These are phyloP conservation scores for Leptodontidium sp. DNA, from an alignment of 2,329 filamentous ascomycete species.

Conservation along the genomic window DNA sequence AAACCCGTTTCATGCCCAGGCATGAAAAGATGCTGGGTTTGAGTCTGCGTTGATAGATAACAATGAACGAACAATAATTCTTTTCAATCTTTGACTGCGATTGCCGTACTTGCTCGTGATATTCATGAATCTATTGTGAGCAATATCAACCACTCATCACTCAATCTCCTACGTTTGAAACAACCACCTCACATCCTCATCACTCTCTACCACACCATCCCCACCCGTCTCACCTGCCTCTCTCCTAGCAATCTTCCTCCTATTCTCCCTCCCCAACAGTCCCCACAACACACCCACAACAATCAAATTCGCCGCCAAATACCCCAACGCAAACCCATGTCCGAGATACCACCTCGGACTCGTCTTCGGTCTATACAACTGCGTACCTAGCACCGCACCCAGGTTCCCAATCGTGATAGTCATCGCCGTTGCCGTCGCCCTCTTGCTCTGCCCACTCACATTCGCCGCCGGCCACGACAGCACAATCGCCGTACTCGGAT, in stretches of 20 bases:
- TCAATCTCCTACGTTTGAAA: slow-evolving; percentile 55
- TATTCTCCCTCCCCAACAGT: slow-evolving; percentile 66
- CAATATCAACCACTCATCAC: too few species aligned
- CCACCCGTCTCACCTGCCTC: slow-evolving; percentile 59
- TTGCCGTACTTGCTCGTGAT: too few species aligned
- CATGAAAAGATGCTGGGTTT: neutral
- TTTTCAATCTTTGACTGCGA: too few species aligned
- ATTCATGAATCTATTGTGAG: too few species aligned
- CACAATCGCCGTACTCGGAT: slow-evolving; percentile 68
- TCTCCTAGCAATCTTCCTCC: slow-evolving; percentile 53
- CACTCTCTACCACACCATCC: slow-evolving; percentile 62
- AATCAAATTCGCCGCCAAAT: slow-evolving; percentile 64
- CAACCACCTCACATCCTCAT: slow-evolving; percentile 71
- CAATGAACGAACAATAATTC: too few species aligned
- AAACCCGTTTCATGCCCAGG: slow-evolving; percentile 4
- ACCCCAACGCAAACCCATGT: slow-evolving; percentile 71
- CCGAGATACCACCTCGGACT: slow-evolving; percentile 71
- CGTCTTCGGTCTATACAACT: slow-evolving; percentile 69
- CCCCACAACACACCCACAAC: slow-evolving; percentile 62
- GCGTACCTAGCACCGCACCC: slow-evolving; percentile 73
- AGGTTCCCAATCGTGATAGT: slow-evolving; percentile 77
- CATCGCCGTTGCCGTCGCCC: slow-evolving; percentile 73
- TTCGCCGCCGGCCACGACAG: slow-evolving; percentile 78
- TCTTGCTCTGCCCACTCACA: slow-evolving; percentile 74
- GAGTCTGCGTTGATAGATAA: neutral